Evolutionary conservation across 805 yeast genomes (phyloP).

Genomic region (Isabelozyma gotoi): DNA sequence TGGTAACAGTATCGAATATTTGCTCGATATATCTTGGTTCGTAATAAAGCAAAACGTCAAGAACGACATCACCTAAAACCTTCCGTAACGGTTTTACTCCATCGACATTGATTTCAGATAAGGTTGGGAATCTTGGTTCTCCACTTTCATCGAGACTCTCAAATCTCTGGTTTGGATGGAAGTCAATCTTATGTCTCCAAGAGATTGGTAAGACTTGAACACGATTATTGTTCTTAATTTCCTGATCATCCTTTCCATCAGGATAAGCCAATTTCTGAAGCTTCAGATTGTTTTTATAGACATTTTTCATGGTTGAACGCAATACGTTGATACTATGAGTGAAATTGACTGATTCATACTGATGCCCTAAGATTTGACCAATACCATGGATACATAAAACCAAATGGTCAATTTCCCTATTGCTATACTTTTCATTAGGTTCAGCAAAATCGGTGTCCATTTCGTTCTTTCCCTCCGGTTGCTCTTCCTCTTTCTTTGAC

Average conservation of each 20-base stretch:
- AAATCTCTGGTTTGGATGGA: conserved; percentile 47
- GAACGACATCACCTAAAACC: conserved; percentile 79
- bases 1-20: conserved; percentile 61
- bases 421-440: conserved; percentile 15
- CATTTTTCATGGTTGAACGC: conserved; percentile 54
- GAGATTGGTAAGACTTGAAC: conserved; percentile 87
- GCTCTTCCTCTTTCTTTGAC: conserved; percentile 8
- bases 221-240: conserved; percentile 43
- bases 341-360: conserved; percentile 80
- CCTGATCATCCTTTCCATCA: conserved; percentile 16
- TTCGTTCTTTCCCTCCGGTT: conserved; percentile 12
- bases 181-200: conserved; percentile 82
- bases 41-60: conserved; percentile 78
- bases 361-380: conserved; percentile 82
- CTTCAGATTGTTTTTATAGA: conserved; percentile 42
- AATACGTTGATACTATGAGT: conserved; percentile 77
- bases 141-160: conserved; percentile 38
- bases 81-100: conserved; percentile 77
- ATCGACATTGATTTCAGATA: conserved; percentile 71
- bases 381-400: conserved; percentile 93
- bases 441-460: conserved; percentile 30
- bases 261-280: conserved; percentile 38
- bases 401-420: conserved; percentile 54
- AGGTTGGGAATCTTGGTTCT: conserved; percentile 51
- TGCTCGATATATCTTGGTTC: conserved; percentile 66